Conservation (phyloP, 2,329 filamentous ascomycete genomes). For the Lachnellula willkommii region DNA sequence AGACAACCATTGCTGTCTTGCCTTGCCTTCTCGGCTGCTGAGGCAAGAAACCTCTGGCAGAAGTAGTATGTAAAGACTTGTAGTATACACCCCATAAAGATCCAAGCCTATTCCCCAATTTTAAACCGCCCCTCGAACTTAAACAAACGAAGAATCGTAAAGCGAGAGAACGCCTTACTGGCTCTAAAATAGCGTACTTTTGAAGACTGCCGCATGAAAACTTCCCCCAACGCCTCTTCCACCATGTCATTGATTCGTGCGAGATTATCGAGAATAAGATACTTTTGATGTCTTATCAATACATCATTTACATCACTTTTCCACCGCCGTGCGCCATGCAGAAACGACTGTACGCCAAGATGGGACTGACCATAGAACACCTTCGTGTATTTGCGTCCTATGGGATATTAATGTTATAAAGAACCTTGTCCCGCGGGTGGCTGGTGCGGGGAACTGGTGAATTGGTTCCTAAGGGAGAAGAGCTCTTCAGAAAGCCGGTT, state of each 20-base stretch:
- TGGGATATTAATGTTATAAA: conserved; percentile 21
- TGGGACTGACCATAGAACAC: conserved; percentile 21
- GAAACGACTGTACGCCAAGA: conserved; percentile 21
- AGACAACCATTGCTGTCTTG: background rate
- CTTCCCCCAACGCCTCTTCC: conserved; percentile 20
- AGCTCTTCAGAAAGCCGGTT: conserved; percentile 28
- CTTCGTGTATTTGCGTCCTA: conserved; percentile 24
- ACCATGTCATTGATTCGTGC: conserved; percentile 12
- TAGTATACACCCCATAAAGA: background rate
- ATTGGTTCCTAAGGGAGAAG: conserved; percentile 23
- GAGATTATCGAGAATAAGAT: conserved; percentile 12
- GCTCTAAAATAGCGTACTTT: conserved; percentile 7
- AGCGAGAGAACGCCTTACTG: background rate
- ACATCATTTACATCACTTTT: conserved; percentile 11
- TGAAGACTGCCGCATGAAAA: conserved; percentile 10
- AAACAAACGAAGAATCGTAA: conserved; percentile 2
- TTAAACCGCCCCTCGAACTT: background rate
- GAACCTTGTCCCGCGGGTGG: conserved; percentile 8
- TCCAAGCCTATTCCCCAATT: background rate
- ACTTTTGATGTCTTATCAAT: conserved; percentile 20
- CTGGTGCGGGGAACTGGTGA: conserved; percentile 15
- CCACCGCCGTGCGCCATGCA: conserved; percentile 23
- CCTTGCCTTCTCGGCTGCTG: background rate
- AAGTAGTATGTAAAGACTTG: background rate
- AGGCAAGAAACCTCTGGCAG: background rate